Evolutionary conservation across 352 stramenopile species (phyloP).

Genomic region (Elongisporangium undulatum): DNA sequence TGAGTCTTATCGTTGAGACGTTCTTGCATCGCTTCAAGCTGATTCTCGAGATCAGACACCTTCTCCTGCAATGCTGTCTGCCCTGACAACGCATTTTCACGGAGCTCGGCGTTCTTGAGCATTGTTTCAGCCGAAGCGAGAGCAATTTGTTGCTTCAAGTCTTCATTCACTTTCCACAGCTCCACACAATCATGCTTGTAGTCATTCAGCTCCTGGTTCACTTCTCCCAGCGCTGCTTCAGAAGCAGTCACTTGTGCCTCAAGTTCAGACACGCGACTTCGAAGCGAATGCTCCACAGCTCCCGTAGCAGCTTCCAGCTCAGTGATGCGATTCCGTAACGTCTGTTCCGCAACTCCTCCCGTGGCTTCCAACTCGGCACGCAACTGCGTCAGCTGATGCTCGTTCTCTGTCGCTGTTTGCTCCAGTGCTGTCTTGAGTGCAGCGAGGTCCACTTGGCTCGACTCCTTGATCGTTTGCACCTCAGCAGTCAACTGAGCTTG

Average conservation of each 20-base stretch:
- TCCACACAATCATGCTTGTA: conserved; percentile 81
- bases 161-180: conserved; percentile 76
- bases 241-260: conserved; percentile 26
- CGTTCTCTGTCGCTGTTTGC: conserved; percentile 15
- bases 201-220: conserved; percentile 56
- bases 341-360: conserved; percentile 3
- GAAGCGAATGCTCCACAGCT: no score
- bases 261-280: conserved; percentile 5
- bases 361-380: conserved; percentile 15
- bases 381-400: conserved; percentile 18
- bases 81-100: conserved; percentile 45
- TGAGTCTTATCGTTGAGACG: conserved; percentile 58
- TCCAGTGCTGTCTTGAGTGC: conserved; percentile 11
- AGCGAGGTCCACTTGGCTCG: conserved; percentile 9
- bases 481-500: conserved; percentile 13
- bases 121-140: conserved; percentile 50
- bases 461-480: conserved; percentile 4
- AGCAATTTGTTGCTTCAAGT: conserved; percentile 71
- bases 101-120: conserved; percentile 50
- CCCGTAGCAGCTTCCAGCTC: not conserved
- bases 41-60: conserved; percentile 51
- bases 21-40: conserved; percentile 56
- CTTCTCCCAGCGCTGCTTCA: conserved; percentile 17
- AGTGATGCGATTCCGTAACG: not conserved
- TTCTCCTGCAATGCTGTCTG: conserved; percentile 48